Conservation (phyloP, 2,329 filamentous ascomycete genomes). For the Clarireedia hainanense region DNA sequence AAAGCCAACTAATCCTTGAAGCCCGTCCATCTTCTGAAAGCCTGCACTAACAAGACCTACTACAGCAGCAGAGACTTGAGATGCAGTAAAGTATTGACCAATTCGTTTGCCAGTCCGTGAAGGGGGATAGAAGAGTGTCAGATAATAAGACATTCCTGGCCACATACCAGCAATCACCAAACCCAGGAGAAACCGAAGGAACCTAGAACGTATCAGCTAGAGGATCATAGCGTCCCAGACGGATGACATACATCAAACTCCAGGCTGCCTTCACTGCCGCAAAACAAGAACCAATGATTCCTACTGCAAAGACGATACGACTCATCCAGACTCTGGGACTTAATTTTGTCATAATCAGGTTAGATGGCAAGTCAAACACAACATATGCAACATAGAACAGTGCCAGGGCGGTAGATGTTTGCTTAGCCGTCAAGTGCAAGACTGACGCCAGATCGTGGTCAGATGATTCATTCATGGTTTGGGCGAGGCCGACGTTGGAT, state of each 20-base stretch:
- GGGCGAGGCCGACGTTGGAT: constrained; percentile 86
- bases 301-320: constrained; percentile 80
- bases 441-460: constrained; percentile 69
- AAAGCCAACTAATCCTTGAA: constrained; percentile 68
- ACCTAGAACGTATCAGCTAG: constrained; percentile 30
- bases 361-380: constrained; percentile 80
- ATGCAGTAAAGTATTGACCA: constrained; percentile 81
- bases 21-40: constrained; percentile 84
- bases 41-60: constrained; percentile 85
- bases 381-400: constrained; percentile 92
- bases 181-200: constrained; percentile 78
- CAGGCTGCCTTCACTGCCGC: constrained; percentile 73
- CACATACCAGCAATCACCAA: constrained; percentile 90
- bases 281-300: constrained; percentile 76
- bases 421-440: constrained; percentile 61
- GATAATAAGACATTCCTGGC: constrained; percentile 90
- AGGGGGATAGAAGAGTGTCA: constrained; percentile 86
- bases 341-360: constrained; percentile 78
- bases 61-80: constrained; percentile 81
- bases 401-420: constrained; percentile 76
- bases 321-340: constrained; percentile 89
- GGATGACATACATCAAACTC: constrained; percentile 49
- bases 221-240: background rate
- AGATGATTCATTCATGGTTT: constrained; percentile 74
- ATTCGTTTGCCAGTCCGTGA: constrained; percentile 81